A percentile compares a stretch with the other conserved stretches of the same genome.
These are phyloP conservation scores for Fraxinus pennsylvanica DNA, from an alignment of 257 asterid species.

Conservation along the genomic window DNA sequence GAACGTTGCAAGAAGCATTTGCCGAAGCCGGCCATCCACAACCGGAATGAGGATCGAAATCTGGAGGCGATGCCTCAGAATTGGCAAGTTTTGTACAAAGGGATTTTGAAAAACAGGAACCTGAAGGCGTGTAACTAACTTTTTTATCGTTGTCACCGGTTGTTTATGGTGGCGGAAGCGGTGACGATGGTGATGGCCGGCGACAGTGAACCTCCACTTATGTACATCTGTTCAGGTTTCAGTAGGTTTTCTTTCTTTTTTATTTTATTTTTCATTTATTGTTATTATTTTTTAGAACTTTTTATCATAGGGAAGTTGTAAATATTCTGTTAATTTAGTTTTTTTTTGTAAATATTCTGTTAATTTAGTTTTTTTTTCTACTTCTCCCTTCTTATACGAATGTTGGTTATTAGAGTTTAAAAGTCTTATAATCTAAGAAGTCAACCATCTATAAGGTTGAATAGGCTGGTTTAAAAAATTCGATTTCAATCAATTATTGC, in stretches of 20 bases:
- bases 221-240: neutral
- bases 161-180: neutral
- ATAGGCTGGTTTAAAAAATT: too few relatives aligned
- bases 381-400: neutral
- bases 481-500: too few relatives aligned
- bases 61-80: slow-evolving; percentile 64
- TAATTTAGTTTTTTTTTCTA: neutral
- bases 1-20: slow-evolving; percentile 8
- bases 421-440: too few relatives aligned
- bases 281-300: neutral
- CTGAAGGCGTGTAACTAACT: slow-evolving; percentile 33
- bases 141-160: neutral
- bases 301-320: neutral
- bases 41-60: slow-evolving; percentile 31
- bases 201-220: neutral
- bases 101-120: slow-evolving; percentile 54
- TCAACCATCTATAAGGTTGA: too few relatives aligned
- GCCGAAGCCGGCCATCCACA: neutral
- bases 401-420: too few relatives aligned
- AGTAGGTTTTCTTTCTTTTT: neutral
- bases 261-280: too few relatives aligned
- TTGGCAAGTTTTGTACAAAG: slow-evolving; percentile 75
- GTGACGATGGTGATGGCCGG: neutral
- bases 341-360: neutral
- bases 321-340: neutral